Conservation (phyloP, 441 rosid genomes). For the Isatis lusitanica region DNA sequence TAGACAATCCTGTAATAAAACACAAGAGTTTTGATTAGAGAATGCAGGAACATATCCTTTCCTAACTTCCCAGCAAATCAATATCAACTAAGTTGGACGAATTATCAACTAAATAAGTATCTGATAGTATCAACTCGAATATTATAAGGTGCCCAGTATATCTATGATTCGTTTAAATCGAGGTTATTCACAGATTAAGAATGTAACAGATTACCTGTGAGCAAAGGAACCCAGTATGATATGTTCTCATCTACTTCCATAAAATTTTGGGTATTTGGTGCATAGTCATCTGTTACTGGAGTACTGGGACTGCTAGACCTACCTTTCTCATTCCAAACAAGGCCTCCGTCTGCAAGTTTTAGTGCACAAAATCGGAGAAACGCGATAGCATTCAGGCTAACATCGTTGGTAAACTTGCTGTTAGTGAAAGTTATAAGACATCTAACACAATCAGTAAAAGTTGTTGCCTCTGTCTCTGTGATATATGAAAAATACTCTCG, state of each 20-base stretch:
- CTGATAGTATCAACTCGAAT: background rate
- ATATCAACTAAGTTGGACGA: conserved; percentile 15
- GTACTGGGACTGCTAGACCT: conserved; percentile 43
- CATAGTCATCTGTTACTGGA: conserved; percentile 40
- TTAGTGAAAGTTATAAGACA: conserved; percentile 95
- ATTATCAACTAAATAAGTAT: conserved; percentile 9
- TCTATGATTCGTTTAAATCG: background rate
- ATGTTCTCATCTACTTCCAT: conserved; percentile 74
- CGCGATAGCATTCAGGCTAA: conserved; percentile 96
- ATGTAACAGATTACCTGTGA: conserved; percentile 61
- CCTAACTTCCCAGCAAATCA: conserved; percentile 7
- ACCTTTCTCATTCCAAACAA: conserved; percentile 64
- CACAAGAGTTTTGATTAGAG: conserved; percentile 16
- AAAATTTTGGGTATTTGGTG: conserved; percentile 42
- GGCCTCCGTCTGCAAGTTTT: conserved; percentile 96
- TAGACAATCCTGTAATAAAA: conserved; percentile 70
- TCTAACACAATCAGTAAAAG: conserved; percentile 92
- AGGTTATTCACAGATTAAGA: conserved; percentile 3
- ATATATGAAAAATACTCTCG: conserved; percentile 92
- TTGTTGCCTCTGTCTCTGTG: conserved; percentile 92
- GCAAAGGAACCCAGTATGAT: conserved; percentile 92
- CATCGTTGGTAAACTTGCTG: conserved; percentile 89
- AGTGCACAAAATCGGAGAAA: conserved; percentile 97
- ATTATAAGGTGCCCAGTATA: background rate
- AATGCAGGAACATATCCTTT: conserved; percentile 21